A percentile compares a stretch with the other conserved stretches of the same genome.
Conservation (phyloP, 345 rosid species). For the Gossypium anomalum region DNA sequence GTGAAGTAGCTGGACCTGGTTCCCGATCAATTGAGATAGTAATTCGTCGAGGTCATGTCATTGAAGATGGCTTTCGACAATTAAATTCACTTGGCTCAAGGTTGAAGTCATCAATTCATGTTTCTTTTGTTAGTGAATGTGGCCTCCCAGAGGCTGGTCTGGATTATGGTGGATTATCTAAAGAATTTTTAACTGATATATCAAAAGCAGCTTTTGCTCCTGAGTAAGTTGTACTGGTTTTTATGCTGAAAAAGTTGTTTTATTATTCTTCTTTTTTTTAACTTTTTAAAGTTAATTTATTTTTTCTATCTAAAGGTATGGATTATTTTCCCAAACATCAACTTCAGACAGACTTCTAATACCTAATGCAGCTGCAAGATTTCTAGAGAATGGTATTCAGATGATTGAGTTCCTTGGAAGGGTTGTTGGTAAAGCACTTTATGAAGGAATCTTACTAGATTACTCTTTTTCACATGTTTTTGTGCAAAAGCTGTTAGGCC, state of each 20-base stretch:
- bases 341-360: constrained; percentile 81
- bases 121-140: constrained; percentile 91
- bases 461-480: constrained; percentile 90
- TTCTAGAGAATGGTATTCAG: constrained; percentile 76
- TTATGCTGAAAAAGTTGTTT: constrained; percentile 8
- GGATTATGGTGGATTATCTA: constrained; percentile 95
- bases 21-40: constrained; percentile 80
- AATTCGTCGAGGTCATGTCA: constrained; percentile 79
- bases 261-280: not conserved
- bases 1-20: constrained; percentile 84
- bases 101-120: constrained; percentile 88
- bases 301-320: constrained; percentile 51
- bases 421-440: constrained; percentile 95
- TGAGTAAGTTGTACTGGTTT: constrained; percentile 54
- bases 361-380: constrained; percentile 82
- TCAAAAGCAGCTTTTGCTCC: constrained; percentile 89
- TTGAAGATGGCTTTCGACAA: constrained; percentile 92
- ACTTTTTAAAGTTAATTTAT: constrained; percentile 6
- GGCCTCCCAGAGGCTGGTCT: constrained; percentile 99
- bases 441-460: constrained; percentile 93
- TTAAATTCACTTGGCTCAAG: constrained; percentile 73
- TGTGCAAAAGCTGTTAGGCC: constrained; percentile 88
- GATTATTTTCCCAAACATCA: constrained; percentile 79
- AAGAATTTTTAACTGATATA: constrained; percentile 93
- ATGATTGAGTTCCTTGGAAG: constrained; percentile 98